These are phyloP conservation scores for Vinca major DNA, from an alignment of 305 asterid genomes.

Conservation along the genomic window DNA sequence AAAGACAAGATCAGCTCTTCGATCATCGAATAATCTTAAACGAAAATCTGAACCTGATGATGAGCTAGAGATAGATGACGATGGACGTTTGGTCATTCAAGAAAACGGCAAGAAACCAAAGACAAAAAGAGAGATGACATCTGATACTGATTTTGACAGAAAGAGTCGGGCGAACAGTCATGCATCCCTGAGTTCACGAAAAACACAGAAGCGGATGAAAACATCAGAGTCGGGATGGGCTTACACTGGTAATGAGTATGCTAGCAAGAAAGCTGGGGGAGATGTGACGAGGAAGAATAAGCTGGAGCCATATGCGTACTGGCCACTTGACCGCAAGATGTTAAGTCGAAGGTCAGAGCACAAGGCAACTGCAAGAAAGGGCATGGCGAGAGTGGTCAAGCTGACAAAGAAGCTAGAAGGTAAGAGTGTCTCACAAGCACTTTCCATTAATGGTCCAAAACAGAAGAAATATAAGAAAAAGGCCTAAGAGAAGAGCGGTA, in stretches of 20 bases:
- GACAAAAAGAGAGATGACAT: slow-evolving; percentile 26
- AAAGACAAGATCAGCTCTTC: slow-evolving; percentile 71
- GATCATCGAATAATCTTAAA: slow-evolving; percentile 42
- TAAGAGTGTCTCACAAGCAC: slow-evolving; percentile 58
- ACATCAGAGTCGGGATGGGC: slow-evolving; percentile 78
- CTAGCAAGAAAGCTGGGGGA: slow-evolving; percentile 86
- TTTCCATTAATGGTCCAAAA: slow-evolving; percentile 36
- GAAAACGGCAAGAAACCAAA: slow-evolving; percentile 43
- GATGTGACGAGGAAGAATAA: slow-evolving; percentile 77
- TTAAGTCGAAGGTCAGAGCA: slow-evolving; percentile 89
- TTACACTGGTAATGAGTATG: slow-evolving; percentile 72
- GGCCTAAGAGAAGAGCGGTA: slow-evolving; percentile 3
- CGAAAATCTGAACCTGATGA: slow-evolving; percentile 62
- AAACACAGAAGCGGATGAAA: slow-evolving; percentile 49
- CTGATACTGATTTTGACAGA: slow-evolving; percentile 33
- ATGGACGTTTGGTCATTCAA: slow-evolving; percentile 65
- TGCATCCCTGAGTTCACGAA: slow-evolving; percentile 32
- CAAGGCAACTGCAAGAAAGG: slow-evolving; percentile 73
- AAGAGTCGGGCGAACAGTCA: slow-evolving; percentile 47
- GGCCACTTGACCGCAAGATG: slow-evolving; percentile 99
- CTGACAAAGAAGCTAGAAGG: slow-evolving; percentile 77
- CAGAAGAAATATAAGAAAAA: slow-evolving; percentile 18
- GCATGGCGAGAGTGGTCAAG: slow-evolving; percentile 82
- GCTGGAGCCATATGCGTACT: slow-evolving; percentile 90
- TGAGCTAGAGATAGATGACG: slow-evolving; percentile 63